Conservation (phyloP, 257 asterid genomes). For the Solanum dulcamara region DNA sequence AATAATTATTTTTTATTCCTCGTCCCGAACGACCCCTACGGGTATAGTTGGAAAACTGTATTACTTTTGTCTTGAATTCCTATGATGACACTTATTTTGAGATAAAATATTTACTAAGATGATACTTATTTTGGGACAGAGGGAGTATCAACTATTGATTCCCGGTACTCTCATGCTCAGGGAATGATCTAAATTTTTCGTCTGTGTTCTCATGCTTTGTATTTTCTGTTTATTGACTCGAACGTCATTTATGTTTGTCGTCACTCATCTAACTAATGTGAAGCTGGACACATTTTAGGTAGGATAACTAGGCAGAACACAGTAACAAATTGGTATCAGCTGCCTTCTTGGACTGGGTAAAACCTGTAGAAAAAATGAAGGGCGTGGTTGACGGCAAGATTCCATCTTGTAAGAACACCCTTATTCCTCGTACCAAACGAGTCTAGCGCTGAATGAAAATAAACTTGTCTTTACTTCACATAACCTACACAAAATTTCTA, state of each 20-base stretch:
- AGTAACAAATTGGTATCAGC: neutral
- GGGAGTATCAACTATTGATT: neutral
- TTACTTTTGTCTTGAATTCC: too few relatives aligned
- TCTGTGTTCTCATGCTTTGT: neutral
- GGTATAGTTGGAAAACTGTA: neutral
- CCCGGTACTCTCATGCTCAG: neutral
- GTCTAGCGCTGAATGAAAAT: neutral
- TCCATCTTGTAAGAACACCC: neutral
- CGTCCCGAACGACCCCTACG: too few relatives aligned
- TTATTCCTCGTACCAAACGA: neutral
- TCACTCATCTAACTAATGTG: neutral
- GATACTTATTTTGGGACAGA: too few relatives aligned
- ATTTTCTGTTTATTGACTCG: neutral
- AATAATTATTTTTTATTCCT: too few relatives aligned
- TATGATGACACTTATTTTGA: too few relatives aligned
- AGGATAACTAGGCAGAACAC: neutral
- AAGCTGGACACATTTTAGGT: neutral
- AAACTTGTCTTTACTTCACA: neutral
- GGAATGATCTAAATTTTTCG: neutral
- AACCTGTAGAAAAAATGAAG: neutral
- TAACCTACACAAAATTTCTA: neutral
- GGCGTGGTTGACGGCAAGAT: neutral
- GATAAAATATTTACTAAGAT: too few relatives aligned
- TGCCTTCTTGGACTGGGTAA: neutral
- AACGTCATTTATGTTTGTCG: neutral